Evolutionary conservation across 345 rosid genomes (phyloP).

Genomic region (Pelargonium nanum): DNA sequence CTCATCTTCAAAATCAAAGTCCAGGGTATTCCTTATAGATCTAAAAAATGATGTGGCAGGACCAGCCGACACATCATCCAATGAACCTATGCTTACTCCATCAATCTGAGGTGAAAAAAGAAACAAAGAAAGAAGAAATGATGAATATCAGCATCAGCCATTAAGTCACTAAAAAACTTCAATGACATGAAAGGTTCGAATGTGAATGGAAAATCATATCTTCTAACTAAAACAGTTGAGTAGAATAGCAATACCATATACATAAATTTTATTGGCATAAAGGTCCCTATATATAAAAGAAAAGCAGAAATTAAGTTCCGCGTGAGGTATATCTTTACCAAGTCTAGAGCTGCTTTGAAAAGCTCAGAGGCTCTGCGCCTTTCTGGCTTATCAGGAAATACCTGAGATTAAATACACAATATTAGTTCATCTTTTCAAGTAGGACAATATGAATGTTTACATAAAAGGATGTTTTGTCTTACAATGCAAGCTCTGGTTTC

Average conservation of each 20-base stretch:
- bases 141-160: neutral
- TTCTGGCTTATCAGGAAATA: constrained; percentile 87
- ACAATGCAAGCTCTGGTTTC: constrained; percentile 81
- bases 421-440: constrained; percentile 1
- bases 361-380: constrained; percentile 65
- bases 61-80: constrained; percentile 67
- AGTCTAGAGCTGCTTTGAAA: constrained; percentile 70
- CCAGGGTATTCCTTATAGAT: constrained; percentile 75
- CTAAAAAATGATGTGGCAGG: constrained; percentile 66
- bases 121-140: no score
- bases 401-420: constrained; percentile 31
- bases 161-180: no score
- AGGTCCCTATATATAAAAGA: neutral
- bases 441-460: constrained; percentile 3
- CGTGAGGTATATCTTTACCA: no score
- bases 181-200: no score
- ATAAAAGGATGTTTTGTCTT: constrained; percentile 18
- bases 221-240: neutral
- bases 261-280: no score
- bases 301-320: no score
- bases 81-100: constrained; percentile 62
- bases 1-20: constrained; percentile 90
- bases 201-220: no score
- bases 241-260: no score
- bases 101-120: constrained; percentile 47